These are phyloP conservation scores for Phytophthora hybrid DNA, from an alignment of 352 stramenopile species.

Conservation along the genomic window DNA sequence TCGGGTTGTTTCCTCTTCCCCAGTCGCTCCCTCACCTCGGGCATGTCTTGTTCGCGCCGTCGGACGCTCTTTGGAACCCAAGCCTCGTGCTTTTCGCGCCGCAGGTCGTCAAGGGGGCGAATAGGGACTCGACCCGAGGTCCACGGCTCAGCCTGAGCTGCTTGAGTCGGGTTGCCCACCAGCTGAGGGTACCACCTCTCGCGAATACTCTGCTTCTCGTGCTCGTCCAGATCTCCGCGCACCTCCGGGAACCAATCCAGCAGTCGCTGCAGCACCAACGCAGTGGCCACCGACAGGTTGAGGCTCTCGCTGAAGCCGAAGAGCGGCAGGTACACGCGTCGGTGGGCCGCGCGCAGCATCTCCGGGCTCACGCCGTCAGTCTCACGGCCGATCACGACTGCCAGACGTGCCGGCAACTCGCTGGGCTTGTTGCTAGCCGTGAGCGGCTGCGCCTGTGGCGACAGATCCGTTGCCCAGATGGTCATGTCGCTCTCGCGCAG, in stretches of 20 bases:
- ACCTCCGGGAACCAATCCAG: conserved; percentile 79
- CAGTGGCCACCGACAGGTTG: conserved; percentile 94
- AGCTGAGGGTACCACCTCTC: conserved; percentile 70
- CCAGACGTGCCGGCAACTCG: conserved; percentile 86
- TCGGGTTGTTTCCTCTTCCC: conserved; percentile 43
- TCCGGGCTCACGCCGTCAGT: conserved; percentile 90
- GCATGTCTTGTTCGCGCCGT: conserved; percentile 64
- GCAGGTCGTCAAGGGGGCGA: conserved; percentile 57
- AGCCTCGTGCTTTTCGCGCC: conserved; percentile 66
- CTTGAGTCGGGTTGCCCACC: conserved; percentile 74
- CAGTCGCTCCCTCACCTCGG: conserved; percentile 65
- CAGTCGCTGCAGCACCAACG: conserved; percentile 91
- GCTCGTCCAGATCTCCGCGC: conserved; percentile 59
- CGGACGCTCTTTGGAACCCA: conserved; percentile 79
- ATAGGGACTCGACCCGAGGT: conserved; percentile 48
- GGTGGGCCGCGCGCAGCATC: conserved; percentile 89
- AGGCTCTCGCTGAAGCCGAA: conserved; percentile 95
- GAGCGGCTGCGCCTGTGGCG: conserved; percentile 71
- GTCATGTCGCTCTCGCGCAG: conserved; percentile 67
- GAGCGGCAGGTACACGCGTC: conserved; percentile 94
- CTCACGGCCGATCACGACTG: conserved; percentile 95
- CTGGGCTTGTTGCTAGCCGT: conserved; percentile 47
- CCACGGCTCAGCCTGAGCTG: conserved; percentile 61
- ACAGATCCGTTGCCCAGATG: conserved; percentile 94
- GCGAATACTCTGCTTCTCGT: conserved; percentile 62